Evolutionary conservation across 2,329 filamentous ascomycete genomes (phyloP).

Genomic region (Penicillium freii): DNA sequence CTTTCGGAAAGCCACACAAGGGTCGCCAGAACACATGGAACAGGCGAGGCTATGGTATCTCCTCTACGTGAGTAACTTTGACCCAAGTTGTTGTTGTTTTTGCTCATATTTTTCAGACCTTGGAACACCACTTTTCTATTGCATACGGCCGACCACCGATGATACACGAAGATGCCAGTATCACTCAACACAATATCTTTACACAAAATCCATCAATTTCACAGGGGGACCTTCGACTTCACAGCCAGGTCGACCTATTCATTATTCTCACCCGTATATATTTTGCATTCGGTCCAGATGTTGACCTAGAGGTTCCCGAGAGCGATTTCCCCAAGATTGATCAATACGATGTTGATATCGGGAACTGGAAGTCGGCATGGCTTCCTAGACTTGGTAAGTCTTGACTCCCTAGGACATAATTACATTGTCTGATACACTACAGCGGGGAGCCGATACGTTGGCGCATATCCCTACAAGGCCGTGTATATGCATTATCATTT

Average conservation of each 20-base stretch:
- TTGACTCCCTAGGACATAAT: not conserved
- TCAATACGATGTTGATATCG: conserved; percentile 41
- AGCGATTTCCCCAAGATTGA: conserved; percentile 43
- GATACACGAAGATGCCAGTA: conserved; percentile 42
- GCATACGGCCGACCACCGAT: conserved; percentile 46
- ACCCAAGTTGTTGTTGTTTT: not conserved
- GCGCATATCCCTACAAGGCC: conserved; percentile 51
- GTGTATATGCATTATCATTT: conserved; percentile 53
- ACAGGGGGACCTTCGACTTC: conserved; percentile 38
- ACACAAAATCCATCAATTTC: conserved; percentile 30
- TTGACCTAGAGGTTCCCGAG: conserved; percentile 42
- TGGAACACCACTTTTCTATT: conserved; percentile 47
- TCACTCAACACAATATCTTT: conserved; percentile 38
- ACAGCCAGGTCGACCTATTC: conserved; percentile 46
- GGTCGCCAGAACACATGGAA: conserved; percentile 38
- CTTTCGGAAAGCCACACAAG: conserved; percentile 41
- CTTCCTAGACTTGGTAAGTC: conserved; percentile 36
- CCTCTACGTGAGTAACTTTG: conserved; percentile 38
- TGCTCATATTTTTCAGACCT: conserved; percentile 30
- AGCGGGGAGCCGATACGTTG: conserved; percentile 49
- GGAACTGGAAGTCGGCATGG: conserved; percentile 40
- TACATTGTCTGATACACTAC: conserved; percentile 3
- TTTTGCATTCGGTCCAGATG: conserved; percentile 46
- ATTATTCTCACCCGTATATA: conserved; percentile 47
- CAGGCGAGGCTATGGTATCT: conserved; percentile 43